phyloP scores from a whole-genome alignment of 2,329 filamentous ascomycete genomes.

The Fusarium agapanthi region DNA sequence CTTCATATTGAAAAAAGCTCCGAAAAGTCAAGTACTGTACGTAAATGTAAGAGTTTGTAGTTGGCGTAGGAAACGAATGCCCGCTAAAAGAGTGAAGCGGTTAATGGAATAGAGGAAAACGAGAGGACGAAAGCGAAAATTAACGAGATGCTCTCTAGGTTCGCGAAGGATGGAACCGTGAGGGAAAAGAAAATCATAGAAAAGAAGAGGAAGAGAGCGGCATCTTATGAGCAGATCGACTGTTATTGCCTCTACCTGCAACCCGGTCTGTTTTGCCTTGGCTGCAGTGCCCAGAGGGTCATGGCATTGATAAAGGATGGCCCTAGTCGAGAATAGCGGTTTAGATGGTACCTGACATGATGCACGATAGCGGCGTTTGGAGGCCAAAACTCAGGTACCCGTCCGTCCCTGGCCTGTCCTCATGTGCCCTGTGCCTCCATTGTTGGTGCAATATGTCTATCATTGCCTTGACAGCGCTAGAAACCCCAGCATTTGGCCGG shows the following conservation, averaged over 20 bases:
- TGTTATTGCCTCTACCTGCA: constrained; percentile 48
- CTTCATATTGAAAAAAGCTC: constrained; percentile 72
- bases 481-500: constrained; percentile 16
- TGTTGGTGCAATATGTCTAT: constrained; percentile 40
- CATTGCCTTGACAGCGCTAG: constrained; percentile 21
- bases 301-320: constrained; percentile 32
- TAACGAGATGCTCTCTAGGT: constrained; percentile 57
- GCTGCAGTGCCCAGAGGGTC: constrained; percentile 30
- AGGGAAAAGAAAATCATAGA: constrained; percentile 47
- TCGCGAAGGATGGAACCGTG: constrained; percentile 59
- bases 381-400: constrained; percentile 35
- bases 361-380: constrained; percentile 12
- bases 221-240: constrained; percentile 44
- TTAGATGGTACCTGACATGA: constrained; percentile 32
- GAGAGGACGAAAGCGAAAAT: constrained; percentile 60
- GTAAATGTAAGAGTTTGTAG: constrained; percentile 29
- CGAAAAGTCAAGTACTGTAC: constrained; percentile 22
- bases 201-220: constrained; percentile 41
- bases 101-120: constrained; percentile 57
- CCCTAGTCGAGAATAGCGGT: constrained; percentile 31
- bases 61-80: constrained; percentile 67
- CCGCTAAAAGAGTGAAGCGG: constrained; percentile 93
- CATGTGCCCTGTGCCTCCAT: constrained; percentile 31
- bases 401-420: constrained; percentile 1
- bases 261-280: constrained; percentile 28